phyloP scores from a whole-genome alignment of 345 rosid genomes.

The Microcos paniculata region DNA sequence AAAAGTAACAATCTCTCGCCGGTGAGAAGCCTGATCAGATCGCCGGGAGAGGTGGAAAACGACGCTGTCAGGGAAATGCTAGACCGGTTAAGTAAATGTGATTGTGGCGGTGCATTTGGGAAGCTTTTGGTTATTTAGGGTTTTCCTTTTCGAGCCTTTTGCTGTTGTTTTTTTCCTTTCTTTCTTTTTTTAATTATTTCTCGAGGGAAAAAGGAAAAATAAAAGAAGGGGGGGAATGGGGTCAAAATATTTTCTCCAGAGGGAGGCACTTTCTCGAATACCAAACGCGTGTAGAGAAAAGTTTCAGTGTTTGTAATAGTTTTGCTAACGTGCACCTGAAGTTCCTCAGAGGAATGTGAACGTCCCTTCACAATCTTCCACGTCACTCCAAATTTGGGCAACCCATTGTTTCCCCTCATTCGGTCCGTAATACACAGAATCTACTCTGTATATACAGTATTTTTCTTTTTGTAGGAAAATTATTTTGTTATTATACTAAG shows the following conservation, averaged over 20 bases:
- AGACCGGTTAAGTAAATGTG: neutral
- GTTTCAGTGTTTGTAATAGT: neutral
- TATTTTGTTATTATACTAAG: too few species aligned
- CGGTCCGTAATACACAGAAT: too few species aligned
- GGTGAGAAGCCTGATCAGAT: conserved; percentile 12
- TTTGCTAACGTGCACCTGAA: neutral
- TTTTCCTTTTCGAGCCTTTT: conserved; percentile 4
- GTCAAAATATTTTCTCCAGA: conserved; percentile 34
- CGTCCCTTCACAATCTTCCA: conserved; percentile 20
- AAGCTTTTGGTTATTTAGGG: neutral
- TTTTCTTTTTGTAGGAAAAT: too few species aligned
- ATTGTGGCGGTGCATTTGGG: conserved; percentile 3
- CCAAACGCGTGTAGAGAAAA: conserved; percentile 43
- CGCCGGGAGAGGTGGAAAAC: neutral
- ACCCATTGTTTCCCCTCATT: too few species aligned
- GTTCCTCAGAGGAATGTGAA: neutral
- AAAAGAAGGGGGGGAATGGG: conserved; percentile 11
- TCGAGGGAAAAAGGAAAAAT: neutral
- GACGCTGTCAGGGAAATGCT: neutral
- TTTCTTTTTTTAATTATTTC: neutral
- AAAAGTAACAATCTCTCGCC: conserved; percentile 1
- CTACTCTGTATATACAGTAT: too few species aligned
- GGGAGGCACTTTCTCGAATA: conserved; percentile 42
- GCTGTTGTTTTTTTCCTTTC: too few species aligned
- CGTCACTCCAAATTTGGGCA: neutral